phyloP scores from a whole-genome alignment of 352 stramenopile genomes.

The Phytophthora aleatoria region DNA sequence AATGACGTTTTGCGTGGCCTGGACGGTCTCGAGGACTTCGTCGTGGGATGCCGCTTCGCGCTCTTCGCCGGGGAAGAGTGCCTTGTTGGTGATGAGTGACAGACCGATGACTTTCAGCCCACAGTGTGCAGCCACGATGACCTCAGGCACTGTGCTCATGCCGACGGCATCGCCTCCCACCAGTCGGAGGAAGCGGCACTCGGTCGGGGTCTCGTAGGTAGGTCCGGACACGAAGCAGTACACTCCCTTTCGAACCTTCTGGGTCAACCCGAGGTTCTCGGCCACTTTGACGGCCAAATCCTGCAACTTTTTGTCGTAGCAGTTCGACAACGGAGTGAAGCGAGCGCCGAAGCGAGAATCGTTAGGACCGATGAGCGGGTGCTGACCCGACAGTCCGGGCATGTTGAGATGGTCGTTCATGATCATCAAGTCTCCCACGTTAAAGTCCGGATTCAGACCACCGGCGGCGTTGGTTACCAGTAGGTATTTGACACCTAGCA shows the following conservation, averaged over 20 bases:
- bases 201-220: constrained; percentile 94
- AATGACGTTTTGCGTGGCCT: constrained; percentile 42
- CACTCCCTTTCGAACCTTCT: constrained; percentile 83
- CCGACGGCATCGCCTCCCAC: constrained; percentile 93
- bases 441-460: constrained; percentile 91
- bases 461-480: constrained; percentile 96
- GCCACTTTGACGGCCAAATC: constrained; percentile 77
- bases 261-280: constrained; percentile 66
- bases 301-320: constrained; percentile 90
- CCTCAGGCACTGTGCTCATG: constrained; percentile 95
- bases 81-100: constrained; percentile 95
- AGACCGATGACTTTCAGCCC: constrained; percentile 70
- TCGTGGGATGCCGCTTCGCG: constrained; percentile 83
- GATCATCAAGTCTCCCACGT: constrained; percentile 95
- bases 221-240: constrained; percentile 97
- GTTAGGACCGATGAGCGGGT: constrained; percentile 93
- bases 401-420: constrained; percentile 96
- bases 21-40: constrained; percentile 90
- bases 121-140: constrained; percentile 91
- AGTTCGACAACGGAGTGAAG: constrained; percentile 93
- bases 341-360: constrained; percentile 92
- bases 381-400: constrained; percentile 90
- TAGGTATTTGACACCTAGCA: constrained; percentile 93
- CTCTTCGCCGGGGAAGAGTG: constrained; percentile 76
- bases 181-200: constrained; percentile 91